These are phyloP conservation scores for Chlorella variabilis DNA, from an alignment of 163 green algal species.

Conservation along the genomic window DNA sequence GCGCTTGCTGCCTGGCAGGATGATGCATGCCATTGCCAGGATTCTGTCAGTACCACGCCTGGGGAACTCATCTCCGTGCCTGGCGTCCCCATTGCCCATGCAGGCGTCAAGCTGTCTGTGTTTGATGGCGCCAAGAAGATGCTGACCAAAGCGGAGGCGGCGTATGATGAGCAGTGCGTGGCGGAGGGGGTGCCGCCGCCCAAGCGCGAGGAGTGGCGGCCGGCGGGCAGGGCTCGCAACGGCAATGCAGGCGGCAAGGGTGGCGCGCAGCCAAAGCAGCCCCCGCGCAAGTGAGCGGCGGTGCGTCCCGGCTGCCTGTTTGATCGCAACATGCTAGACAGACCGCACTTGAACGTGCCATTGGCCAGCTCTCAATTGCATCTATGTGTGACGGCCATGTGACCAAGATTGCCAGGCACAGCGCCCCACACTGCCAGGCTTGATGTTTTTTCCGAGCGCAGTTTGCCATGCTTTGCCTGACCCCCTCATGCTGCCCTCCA, in stretches of 20 bases:
- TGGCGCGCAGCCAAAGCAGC: not conserved
- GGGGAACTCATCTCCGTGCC: not conserved
- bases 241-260: not conserved
- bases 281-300: not conserved
- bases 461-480: no score
- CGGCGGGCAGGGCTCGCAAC: not conserved
- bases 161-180: conserved; percentile 46
- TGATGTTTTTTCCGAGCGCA: no score
- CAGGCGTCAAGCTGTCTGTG: conserved; percentile 65
- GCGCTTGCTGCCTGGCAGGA: not conserved
- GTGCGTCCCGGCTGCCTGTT: no score
- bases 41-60: no score
- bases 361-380: no score
- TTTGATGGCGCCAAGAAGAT: conserved; percentile 65
- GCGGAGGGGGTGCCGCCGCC: conserved; percentile 3
- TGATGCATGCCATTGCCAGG: not conserved
- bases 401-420: no score
- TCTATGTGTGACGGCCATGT: no score
- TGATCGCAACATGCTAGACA: no score
- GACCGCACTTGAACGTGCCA: no score
- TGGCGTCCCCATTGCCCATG: not conserved
- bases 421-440: no score
- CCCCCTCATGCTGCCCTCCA: no score
- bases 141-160: conserved; percentile 26
- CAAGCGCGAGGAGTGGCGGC: conserved; percentile 1